These are phyloP conservation scores for Kluyveromyces nonfermentans DNA, from an alignment of 805 yeast genomes.

Conservation along the genomic window DNA sequence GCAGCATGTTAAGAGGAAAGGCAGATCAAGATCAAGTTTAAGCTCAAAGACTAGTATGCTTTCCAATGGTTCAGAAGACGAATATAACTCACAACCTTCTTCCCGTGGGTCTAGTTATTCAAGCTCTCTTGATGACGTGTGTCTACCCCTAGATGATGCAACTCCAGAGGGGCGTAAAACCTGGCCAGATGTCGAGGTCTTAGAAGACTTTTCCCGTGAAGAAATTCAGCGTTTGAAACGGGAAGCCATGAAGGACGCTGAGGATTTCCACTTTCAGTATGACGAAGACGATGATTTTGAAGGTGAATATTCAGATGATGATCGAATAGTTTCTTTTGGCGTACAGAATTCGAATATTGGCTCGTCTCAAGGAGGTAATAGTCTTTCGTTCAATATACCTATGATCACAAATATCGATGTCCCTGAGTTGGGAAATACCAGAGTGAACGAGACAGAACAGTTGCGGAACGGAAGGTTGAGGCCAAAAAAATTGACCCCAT, in stretches of 20 bases:
- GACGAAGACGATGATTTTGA: constrained; percentile 26
- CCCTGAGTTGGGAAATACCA: constrained; percentile 33
- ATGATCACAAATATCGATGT: constrained; percentile 36
- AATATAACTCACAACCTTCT: constrained; percentile 35
- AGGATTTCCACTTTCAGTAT: constrained; percentile 31
- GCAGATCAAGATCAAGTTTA: constrained; percentile 4
- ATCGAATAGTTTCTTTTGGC: constrained; percentile 10
- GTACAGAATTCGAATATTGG: constrained; percentile 25
- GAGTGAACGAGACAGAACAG: constrained; percentile 48
- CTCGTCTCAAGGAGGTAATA: constrained; percentile 11
- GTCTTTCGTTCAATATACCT: constrained; percentile 35
- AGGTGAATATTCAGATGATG: constrained; percentile 19
- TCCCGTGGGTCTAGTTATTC: constrained; percentile 38
- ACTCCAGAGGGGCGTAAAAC: constrained; percentile 16
- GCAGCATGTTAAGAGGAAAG: constrained; percentile 18
- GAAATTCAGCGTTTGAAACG: constrained; percentile 45
- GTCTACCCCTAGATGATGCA: constrained; percentile 66
- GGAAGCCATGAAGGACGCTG: constrained; percentile 33
- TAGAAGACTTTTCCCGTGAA: constrained; percentile 68
- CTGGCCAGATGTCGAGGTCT: constrained; percentile 80
- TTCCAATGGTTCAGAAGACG: constrained; percentile 17
- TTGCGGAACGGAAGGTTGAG: constrained; percentile 52
- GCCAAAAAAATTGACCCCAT: constrained; percentile 68
- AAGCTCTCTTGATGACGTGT: constrained; percentile 85
- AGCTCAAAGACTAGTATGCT: not conserved